Conservation (phyloP, 2,329 filamentous ascomycete genomes). For the Fusarium sp. region DNA sequence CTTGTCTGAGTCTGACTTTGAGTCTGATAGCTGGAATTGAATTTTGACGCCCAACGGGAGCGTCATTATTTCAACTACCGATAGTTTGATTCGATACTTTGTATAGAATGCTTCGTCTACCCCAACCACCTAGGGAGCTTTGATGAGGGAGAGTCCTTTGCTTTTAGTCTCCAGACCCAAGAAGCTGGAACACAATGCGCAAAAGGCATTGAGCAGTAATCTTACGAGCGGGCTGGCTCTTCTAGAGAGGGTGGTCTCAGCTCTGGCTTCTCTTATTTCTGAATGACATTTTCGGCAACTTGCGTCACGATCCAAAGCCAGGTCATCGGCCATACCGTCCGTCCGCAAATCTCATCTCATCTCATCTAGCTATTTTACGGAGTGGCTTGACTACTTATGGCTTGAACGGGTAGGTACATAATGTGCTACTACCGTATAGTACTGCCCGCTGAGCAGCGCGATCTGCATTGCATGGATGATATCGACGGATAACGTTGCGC, state of each 20-base stretch:
- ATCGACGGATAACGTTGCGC: conserved; percentile 24
- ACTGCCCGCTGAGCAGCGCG: neutral
- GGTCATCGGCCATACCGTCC: conserved; percentile 16
- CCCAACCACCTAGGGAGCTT: neutral
- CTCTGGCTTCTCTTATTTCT: conserved; percentile 21
- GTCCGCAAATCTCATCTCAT: neutral
- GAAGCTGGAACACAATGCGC: neutral
- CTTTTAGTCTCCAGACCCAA: neutral
- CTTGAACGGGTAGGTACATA: conserved; percentile 8
- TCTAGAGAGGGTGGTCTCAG: conserved; percentile 37
- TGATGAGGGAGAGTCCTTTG: conserved; percentile 4
- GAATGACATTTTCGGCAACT: conserved; percentile 15
- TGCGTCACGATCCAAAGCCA: conserved; percentile 16
- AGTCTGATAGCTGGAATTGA: conserved; percentile 3
- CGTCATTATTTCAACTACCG: conserved; percentile 1
- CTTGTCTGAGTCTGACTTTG: conserved; percentile 1
- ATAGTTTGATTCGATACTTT: conserved; percentile 11
- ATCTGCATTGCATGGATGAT: conserved; percentile 19
- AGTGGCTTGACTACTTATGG: conserved; percentile 5
- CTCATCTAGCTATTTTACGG: neutral
- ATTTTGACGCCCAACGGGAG: conserved; percentile 16
- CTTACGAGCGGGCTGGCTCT: conserved; percentile 38
- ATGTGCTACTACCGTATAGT: neutral
- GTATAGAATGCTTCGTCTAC: conserved; percentile 8
- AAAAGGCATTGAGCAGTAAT: conserved; percentile 46